Evolutionary conservation across 2,329 filamentous ascomycete genomes (phyloP), one percentile per base, ranked within the genome.

Genomic region (Calonectria henricotiae): DNA sequence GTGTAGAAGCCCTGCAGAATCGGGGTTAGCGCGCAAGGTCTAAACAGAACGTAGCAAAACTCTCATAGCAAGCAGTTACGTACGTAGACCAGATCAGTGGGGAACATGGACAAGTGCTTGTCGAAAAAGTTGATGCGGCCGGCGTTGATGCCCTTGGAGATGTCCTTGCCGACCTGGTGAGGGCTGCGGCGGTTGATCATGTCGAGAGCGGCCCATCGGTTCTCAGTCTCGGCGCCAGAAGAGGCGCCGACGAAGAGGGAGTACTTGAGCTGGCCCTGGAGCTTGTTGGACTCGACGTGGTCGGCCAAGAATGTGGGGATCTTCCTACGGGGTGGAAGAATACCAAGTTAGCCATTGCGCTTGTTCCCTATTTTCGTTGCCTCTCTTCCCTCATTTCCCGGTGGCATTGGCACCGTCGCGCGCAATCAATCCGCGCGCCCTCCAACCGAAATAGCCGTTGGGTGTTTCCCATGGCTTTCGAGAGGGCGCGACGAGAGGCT

Each of bases 101-200:
- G 94, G 81, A 97, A 97, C 94, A 97, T 97, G 83, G 92, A 95
- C 80, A 97, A 82, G 85, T 97, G 94, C 86, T 97, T 97, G 82
- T 97, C 94, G 80, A 97, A 97, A 84, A 97, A 97, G 73, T 96
- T 91, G 84, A 97, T 97, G 75, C 92, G 88, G 49, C 94, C 94
- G 76, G 92, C 91, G 82, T 97, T 97, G 84, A 97, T 97, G 11
- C 94, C 94, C 86, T 94, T 96, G 71, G 94, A 90, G 74, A 97
- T 97, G 69, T 93, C 89, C 86, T 97, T 97, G 80, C 94, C 94
- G 71, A 97, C 94, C 81, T 97, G 94, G 84, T 97, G 94, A 67
- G 94, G 94, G 76, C 90, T 89, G 67, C 94, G 89, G 68, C 94
- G 88, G 85, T 96, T 92, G 78, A 97, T 97, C 94, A 97, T 97